Conservation (phyloP, 2,329 filamentous ascomycete species). For the Penicillium sp. region DNA sequence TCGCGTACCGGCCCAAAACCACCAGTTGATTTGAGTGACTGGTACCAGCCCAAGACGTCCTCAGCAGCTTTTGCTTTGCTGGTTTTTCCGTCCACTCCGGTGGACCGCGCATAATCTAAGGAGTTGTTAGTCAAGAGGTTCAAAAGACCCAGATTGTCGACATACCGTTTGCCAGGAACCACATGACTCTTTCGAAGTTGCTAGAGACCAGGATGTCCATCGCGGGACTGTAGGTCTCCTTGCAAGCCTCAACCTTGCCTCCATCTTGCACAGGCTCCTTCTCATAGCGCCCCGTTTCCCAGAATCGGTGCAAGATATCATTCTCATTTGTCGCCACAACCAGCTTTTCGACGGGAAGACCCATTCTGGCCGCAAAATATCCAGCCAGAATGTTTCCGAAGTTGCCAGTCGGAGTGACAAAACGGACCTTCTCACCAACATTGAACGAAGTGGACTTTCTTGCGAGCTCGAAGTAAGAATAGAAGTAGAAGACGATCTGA, state of each 20-base stretch:
- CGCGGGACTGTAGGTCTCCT: conserved; percentile 87
- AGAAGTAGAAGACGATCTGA: conserved; percentile 96
- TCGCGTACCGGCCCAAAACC: conserved; percentile 1
- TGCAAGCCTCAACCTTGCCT: conserved; percentile 60
- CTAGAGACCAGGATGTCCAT: conserved; percentile 97
- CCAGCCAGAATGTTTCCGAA: conserved; percentile 88
- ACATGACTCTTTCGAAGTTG: conserved; percentile 94
- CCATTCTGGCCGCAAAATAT: conserved; percentile 89
- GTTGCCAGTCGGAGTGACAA: conserved; percentile 91
- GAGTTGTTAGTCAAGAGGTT: background rate
- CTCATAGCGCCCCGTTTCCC: background rate
- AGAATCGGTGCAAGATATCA: conserved; percentile 94
- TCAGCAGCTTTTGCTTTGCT: background rate
- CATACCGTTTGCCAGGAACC: conserved; percentile 70
- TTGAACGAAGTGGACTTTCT: conserved; percentile 58
- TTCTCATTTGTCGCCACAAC: conserved; percentile 96
- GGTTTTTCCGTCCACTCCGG: background rate
- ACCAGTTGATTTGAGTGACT: conserved; percentile 1
- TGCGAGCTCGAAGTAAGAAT: conserved; percentile 78
- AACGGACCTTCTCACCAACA: conserved; percentile 60
- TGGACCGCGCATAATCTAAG: background rate
- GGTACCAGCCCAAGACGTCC: background rate
- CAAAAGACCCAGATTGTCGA: background rate
- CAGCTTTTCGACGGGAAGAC: conserved; percentile 80
- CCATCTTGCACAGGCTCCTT: background rate